Percentiles rank a stretch among this genome's conserved stretches.
phyloP scores from a whole-genome alignment of 768 basidiomycete species.

The Tricholoma saponaceum region DNA sequence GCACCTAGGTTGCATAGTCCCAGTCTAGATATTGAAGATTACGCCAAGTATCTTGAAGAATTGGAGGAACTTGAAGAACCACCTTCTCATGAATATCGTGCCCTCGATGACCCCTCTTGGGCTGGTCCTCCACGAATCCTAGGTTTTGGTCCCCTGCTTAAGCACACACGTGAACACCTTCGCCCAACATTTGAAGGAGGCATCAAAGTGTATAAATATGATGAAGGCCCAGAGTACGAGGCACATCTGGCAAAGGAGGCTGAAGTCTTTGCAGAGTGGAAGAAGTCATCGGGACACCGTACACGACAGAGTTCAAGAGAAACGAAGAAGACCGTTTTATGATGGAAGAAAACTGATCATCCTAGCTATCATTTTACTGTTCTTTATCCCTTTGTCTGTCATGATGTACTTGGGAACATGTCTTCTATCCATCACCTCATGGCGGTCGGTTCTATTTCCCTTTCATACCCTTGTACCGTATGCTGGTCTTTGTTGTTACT shows the following conservation, averaged over 20 bases:
- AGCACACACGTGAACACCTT: constrained; percentile 1
- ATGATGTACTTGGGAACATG: too few species aligned
- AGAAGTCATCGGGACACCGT: not conserved
- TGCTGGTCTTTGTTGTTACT: too few species aligned
- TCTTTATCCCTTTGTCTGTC: too few species aligned
- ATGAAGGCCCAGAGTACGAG: constrained; percentile 2
- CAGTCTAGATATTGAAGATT: not conserved
- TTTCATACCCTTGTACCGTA: too few species aligned
- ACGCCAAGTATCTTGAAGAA: not conserved
- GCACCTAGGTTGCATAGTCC: not conserved
- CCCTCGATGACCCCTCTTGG: not conserved
- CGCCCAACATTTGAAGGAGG: not conserved
- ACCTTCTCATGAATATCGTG: not conserved
- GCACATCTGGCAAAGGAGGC: not conserved
- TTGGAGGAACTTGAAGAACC: not conserved
- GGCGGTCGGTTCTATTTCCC: too few species aligned
- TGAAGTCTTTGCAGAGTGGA: not conserved
- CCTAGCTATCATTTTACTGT: too few species aligned
- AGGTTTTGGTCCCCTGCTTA: not conserved
- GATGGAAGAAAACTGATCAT: too few species aligned
- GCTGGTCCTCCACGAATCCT: not conserved
- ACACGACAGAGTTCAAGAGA: not conserved
- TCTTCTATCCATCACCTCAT: too few species aligned
- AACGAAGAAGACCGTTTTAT: not conserved
- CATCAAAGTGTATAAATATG: not conserved